Percentiles rank a stretch among this genome's conserved stretches.
phyloP scores from a whole-genome alignment of 176 grass and related monocot species.

The Stipa capillata region DNA sequence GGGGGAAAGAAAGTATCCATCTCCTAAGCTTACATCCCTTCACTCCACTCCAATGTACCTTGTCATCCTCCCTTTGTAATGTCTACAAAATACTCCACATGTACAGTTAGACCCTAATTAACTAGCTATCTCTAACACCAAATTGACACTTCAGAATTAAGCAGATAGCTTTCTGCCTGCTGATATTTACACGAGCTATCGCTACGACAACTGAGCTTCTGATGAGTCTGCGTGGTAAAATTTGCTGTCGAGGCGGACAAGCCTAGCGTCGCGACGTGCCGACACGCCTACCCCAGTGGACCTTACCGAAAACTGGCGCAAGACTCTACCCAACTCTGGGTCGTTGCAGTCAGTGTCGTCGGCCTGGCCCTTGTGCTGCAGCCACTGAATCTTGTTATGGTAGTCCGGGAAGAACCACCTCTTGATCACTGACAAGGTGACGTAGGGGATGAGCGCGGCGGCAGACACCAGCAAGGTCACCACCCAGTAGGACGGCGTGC shows the following conservation, averaged over 20 bases:
- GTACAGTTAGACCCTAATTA: slow-evolving; percentile 1
- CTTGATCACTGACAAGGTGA: slow-evolving; percentile 34
- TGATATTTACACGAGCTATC: slow-evolving; percentile 33
- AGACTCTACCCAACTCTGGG: slow-evolving; percentile 32
- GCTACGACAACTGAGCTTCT: not conserved
- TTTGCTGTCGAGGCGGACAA: slow-evolving; percentile 32
- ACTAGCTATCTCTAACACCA: not conserved
- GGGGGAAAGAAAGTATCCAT: not conserved
- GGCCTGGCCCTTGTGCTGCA: slow-evolving; percentile 26
- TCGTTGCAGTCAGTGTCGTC: slow-evolving; percentile 27
- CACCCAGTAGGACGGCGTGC: slow-evolving; percentile 60
- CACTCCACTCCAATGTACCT: slow-evolving; percentile 17
- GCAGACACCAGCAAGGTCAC: slow-evolving; percentile 42
- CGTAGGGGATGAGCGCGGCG: slow-evolving; percentile 60
- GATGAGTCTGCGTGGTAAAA: slow-evolving; percentile 24
- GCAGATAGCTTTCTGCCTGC: no score
- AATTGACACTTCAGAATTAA: no score
- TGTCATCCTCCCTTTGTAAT: not conserved
- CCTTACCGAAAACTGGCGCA: slow-evolving; percentile 71
- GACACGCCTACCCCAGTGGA: slow-evolving; percentile 73
- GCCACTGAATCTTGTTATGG: slow-evolving; percentile 74
- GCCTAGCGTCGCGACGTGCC: slow-evolving; percentile 52
- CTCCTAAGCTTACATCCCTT: not conserved
- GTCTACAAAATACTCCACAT: not conserved
- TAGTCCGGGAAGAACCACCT: slow-evolving; percentile 71